Evolutionary conservation across 352 stramenopile genomes (phyloP), one percentile per base, ranked within the genome.

Genomic region (Globisporangium alternatum): DNA sequence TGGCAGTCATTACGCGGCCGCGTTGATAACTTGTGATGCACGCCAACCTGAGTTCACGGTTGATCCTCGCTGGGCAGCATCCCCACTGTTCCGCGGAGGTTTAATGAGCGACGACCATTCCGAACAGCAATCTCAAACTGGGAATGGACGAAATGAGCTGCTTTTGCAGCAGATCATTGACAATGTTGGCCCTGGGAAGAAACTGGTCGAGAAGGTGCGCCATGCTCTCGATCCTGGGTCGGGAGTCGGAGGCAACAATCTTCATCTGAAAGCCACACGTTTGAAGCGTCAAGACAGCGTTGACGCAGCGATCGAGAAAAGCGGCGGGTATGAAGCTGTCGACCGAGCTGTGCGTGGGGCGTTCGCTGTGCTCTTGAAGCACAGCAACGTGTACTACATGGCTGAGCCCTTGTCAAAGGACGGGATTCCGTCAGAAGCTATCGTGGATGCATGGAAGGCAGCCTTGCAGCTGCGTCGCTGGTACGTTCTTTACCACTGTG

Each of bases 221-320:
- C 72, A 81, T 51, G 84, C 80, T 31, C 19, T 95, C 1, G 84
- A 96, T 60, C 80, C 80, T 25, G 66, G 71, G 31, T 70, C 75
- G 10, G 66, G 51, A 19, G 62, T 65, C 41, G 60, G 76, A 9
- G 65, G 68, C n/a, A 60, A 54, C 28, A 93, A 94, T 53, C 79
- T 77, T 28, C 83, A 93, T 45, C 63, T 95, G 12, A 73, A 84
- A 48, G 76, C 75, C 17, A 81, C 77, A 17, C 77, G 75, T 6
- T 58, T 96, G 22, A 93, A 90, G 57, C 73, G 88, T 12, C 81
- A 94, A 66, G 86, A 96, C 49, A 96, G 88, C 60, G 79, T 96
- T 3, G 88, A 96, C 59, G 81, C 80, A 5, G 83, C 80, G 25
- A 66, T 96, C 8, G 86, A 96, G 66, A 95, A 95, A 49, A 96